Evolutionary conservation across 305 asterid genomes (phyloP).

Genomic region (Fraxinus dipetala): DNA sequence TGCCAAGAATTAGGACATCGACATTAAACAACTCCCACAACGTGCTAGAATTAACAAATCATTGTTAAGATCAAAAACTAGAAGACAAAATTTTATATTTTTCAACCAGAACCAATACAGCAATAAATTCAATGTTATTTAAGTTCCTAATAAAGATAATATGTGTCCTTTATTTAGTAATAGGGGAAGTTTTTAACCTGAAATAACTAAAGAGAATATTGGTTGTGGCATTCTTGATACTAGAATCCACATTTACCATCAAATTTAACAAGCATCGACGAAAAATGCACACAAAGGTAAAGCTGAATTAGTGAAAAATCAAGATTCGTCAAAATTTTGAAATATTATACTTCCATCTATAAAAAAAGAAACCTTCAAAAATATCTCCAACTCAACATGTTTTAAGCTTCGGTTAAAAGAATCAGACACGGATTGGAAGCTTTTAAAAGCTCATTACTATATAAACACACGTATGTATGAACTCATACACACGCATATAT

Average conservation of each 20-base stretch:
- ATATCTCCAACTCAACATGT: neutral
- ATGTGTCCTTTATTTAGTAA: neutral
- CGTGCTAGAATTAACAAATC: neutral
- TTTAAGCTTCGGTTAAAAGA: neutral
- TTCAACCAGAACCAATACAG: neutral
- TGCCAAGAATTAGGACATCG: slow-evolving; percentile 79
- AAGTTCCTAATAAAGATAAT: neutral
- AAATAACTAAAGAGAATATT: neutral
- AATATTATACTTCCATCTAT: neutral
- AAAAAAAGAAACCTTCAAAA: neutral
- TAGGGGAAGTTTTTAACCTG: neutral
- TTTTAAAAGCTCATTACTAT: neutral
- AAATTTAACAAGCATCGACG: neutral
- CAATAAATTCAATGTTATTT: neutral
- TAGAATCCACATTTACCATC: neutral
- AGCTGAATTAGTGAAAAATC: neutral
- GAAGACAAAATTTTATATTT: neutral
- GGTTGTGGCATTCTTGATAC: neutral
- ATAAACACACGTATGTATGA: neutral
- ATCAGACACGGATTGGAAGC: neutral
- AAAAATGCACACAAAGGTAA: neutral
- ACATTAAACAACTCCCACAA: slow-evolving; percentile 6
- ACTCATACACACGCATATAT: neutral
- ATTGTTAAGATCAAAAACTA: neutral
- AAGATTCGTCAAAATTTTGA: neutral